These are phyloP conservation scores for Udeniomyces megalosporus DNA, from an alignment of 768 basidiomycete species.

Conservation along the genomic window DNA sequence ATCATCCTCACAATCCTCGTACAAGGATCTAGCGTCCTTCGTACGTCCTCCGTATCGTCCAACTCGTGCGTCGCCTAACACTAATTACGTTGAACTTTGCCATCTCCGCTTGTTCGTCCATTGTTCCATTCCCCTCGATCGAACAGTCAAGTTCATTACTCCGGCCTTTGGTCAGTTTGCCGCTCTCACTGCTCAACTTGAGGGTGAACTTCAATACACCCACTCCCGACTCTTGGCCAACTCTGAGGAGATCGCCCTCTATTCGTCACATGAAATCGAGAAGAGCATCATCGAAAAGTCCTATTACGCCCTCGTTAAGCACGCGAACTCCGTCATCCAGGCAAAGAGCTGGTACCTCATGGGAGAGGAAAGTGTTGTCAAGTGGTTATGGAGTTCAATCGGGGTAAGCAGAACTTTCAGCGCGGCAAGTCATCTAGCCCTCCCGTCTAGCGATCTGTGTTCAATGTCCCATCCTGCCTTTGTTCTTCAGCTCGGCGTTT, in stretches of 20 bases:
- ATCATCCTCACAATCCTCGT: conserved; percentile 67
- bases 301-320: conserved; percentile 67
- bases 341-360: conserved; percentile 80
- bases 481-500: conserved; percentile 39
- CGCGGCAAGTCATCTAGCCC: not conserved
- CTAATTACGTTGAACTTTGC: not conserved
- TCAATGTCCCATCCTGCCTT: conserved; percentile 14
- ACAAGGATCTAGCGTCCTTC: conserved; percentile 61
- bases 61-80: not conserved
- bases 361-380: conserved; percentile 86
- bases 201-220: conserved; percentile 57
- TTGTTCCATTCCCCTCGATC: not conserved
- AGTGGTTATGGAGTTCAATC: conserved; percentile 86
- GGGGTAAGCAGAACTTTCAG: conserved; percentile 53
- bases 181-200: conserved; percentile 37
- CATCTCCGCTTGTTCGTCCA: not conserved
- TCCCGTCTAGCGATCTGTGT: not conserved
- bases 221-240: conserved; percentile 84
- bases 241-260: conserved; percentile 45
- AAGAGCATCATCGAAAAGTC: conserved; percentile 79
- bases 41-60: conserved; percentile 35
- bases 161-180: conserved; percentile 87
- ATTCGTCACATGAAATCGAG: conserved; percentile 42
- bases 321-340: conserved; percentile 62
- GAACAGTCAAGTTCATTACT: conserved; percentile 41